Conservation (phyloP, 2,329 filamentous ascomycete species). For the Cordyceps cateniannulata region DNA sequence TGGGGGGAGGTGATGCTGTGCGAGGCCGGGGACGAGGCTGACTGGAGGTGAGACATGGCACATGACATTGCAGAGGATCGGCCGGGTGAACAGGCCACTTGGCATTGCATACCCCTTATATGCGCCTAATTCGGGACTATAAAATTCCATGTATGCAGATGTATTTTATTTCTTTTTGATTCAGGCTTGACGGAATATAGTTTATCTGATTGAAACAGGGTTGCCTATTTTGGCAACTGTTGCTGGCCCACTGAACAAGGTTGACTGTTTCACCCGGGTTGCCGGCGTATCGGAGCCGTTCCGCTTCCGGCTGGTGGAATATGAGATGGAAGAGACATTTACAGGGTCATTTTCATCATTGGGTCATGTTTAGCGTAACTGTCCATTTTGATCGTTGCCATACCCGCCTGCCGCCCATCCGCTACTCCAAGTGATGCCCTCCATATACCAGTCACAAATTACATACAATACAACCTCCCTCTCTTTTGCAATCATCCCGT, state of each 20-base stretch:
- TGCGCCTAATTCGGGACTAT: neutral
- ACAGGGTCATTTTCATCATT: too few relatives aligned
- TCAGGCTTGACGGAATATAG: too few relatives aligned
- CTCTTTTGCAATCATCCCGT: neutral
- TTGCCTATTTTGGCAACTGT: neutral
- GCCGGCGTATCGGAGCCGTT: too few relatives aligned
- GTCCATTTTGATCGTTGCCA: too few relatives aligned
- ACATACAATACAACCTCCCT: too few relatives aligned
- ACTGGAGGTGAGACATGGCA: neutral
- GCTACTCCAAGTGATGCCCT: too few relatives aligned
- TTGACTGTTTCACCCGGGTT: neutral
- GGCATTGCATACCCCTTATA: neutral
- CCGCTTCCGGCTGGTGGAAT: neutral
- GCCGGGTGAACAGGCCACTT: neutral
- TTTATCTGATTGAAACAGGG: too few relatives aligned
- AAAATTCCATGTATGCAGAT: neutral
- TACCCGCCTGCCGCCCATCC: too few relatives aligned
- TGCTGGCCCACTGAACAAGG: neutral
- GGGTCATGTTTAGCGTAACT: too few relatives aligned
- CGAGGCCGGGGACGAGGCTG: neutral
- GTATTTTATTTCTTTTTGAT: neutral
- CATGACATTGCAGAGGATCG: constrained; percentile 5
- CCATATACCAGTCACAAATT: too few relatives aligned
- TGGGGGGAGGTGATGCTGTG: neutral
- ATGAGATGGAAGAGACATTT: neutral